Evolutionary conservation across 2,329 filamentous ascomycete genomes (phyloP).

Genomic region (Apiospora phragmitis): DNA sequence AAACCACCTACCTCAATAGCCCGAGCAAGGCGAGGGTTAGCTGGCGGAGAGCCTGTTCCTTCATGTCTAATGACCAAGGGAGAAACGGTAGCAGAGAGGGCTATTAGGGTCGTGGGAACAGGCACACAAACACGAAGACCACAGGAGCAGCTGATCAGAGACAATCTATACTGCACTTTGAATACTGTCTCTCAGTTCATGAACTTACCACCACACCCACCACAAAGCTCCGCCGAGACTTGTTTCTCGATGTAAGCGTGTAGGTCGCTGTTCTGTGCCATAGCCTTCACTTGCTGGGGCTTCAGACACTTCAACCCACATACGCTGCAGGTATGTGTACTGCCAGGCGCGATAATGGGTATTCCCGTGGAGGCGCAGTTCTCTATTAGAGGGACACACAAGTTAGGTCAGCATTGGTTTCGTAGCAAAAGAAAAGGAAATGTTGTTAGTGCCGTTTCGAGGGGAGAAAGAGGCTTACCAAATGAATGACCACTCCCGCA

Average conservation of each 20-base stretch:
- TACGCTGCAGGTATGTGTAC: constrained; percentile 55
- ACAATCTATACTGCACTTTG: neutral
- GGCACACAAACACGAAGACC: neutral
- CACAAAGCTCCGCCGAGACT: constrained; percentile 30
- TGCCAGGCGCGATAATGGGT: constrained; percentile 53
- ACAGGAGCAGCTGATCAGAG: neutral
- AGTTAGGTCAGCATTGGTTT: neutral
- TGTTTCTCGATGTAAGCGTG: constrained; percentile 22
- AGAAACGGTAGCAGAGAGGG: too few species aligned
- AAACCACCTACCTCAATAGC: too few species aligned
- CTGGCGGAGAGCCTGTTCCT: too few species aligned
- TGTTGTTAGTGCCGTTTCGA: too few species aligned
- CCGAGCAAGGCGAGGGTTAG: too few species aligned
- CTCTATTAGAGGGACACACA: constrained; percentile 32
- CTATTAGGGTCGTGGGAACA: neutral
- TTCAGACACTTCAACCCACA: constrained; percentile 54
- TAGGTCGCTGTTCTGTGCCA: constrained; percentile 22
- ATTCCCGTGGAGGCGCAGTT: constrained; percentile 55
- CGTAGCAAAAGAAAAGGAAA: neutral
- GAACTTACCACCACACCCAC: constrained; percentile 33
- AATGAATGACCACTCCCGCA: constrained; percentile 43
- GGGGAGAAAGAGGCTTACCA: too few species aligned
- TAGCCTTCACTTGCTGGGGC: constrained; percentile 37
- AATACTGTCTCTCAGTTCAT: constrained; percentile 17
- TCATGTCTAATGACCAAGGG: too few species aligned